Evolutionary conservation across 768 basidiomycete species (phyloP), one percentile per base, ranked within the genome.

Genomic region (Heimioporus sp.): DNA sequence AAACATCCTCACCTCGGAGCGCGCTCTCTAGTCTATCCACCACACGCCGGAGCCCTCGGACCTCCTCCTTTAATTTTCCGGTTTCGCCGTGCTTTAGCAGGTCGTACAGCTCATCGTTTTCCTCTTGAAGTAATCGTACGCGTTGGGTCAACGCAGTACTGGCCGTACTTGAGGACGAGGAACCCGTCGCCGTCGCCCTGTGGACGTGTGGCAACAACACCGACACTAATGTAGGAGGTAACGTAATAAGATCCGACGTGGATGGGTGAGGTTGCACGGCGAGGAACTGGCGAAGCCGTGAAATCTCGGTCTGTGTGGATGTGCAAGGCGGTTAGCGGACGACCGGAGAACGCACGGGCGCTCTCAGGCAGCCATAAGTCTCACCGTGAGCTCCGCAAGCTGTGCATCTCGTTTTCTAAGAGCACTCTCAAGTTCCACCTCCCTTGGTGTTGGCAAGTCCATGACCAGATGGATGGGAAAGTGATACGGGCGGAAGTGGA

Each of bases 81-180:
- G 87, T 87, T 69, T 93, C 90, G 37, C 86, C 81, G 21, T 74
- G 74, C 65, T 82, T 86, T 49, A 93, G 70, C 10, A 92, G 71
- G 44, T 83, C 80, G 65, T 92, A 93, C 16, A 93, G 67, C 56
- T 93, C 91, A 58, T 93, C 90, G 53, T 93, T 93, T 68, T 93
- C 91, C 50, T 91, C 86, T 65, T 93, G 91, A 10, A 93, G 72
- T 16, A 85, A 68, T 43, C 81, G 81, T 24, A 81, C 79, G 43
- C 88, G 77, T 62, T 92, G 90, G 0, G 81, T 86, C 51, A 93
- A 76, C 0, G 90, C 90, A n/a, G 83, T 75, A 36, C 80, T 72
- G 31, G 88, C 85, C 2, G 86, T 86, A 56, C 76, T 80, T 11
- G 77, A 72, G 45, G 58, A 54, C 21, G 74, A 75, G 20, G 72